Conservation (phyloP, 257 asterid species). For the Gentiana dahurica region DNA sequence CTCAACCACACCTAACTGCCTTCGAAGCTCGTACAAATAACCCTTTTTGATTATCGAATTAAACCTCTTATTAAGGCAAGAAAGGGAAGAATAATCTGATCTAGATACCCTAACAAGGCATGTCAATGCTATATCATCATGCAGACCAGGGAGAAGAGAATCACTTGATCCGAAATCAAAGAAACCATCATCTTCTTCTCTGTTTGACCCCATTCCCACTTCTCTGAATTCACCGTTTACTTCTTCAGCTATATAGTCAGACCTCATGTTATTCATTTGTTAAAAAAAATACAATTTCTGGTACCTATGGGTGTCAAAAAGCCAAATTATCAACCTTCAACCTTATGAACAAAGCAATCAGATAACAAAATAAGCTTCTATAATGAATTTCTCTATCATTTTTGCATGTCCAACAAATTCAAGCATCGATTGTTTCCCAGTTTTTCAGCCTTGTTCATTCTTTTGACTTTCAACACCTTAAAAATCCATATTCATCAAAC, state of each 20-base stretch:
- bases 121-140: conserved; percentile 58
- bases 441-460: conserved; percentile 16
- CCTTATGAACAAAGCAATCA: conserved; percentile 20
- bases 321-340: conserved; percentile 24
- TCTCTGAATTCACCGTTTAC: conserved; percentile 6
- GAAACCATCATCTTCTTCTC: conserved; percentile 36
- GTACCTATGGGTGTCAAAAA: conserved; percentile 16
- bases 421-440: conserved; percentile 12
- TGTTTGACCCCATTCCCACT: conserved; percentile 22
- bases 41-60: conserved; percentile 49
- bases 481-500: conserved; percentile 10
- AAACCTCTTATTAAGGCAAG: conserved; percentile 47
- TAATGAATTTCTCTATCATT: conserved; percentile 14
- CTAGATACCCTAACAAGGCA: conserved; percentile 61
- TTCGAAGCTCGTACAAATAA: conserved; percentile 58
- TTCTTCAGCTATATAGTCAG: conserved; percentile 14
- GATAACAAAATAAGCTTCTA: conserved; percentile 10
- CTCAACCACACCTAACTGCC: conserved; percentile 54
- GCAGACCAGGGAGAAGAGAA: conserved; percentile 59
- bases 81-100: conserved; percentile 61
- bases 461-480: conserved; percentile 12
- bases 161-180: conserved; percentile 33
- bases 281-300: conserved; percentile 22
- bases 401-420: conserved; percentile 7
- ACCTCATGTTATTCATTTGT: conserved; percentile 4